Conservation (phyloP, 345 rosid species). For the Hypericum androsaemum region DNA sequence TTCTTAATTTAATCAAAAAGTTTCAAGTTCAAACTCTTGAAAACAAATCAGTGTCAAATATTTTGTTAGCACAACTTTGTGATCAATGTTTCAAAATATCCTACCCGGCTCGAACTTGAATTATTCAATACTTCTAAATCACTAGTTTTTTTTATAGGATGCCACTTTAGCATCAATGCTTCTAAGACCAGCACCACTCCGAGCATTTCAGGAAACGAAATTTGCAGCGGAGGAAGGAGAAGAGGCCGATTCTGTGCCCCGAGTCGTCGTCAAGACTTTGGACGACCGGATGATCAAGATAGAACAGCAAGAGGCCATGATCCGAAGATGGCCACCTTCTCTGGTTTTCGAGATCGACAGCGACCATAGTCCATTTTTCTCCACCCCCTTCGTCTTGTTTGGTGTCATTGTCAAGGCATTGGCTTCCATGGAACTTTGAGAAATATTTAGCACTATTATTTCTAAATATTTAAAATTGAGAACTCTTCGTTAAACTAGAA, state of each 20-base stretch:
- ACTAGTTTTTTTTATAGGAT: slow-evolving; percentile 11
- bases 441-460: no score
- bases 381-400: slow-evolving; percentile 21
- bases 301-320: slow-evolving; percentile 17
- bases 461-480: no score
- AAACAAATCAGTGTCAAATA: no score
- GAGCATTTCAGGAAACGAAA: slow-evolving; percentile 17
- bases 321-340: slow-evolving; percentile 29
- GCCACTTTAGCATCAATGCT: slow-evolving; percentile 25
- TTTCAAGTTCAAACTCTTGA: no score
- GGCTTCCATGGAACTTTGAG: slow-evolving; percentile 5
- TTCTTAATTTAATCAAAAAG: no score
- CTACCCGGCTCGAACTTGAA: no score
- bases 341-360: slow-evolving; percentile 19
- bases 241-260: slow-evolving; percentile 21
- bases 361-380: slow-evolving; percentile 36
- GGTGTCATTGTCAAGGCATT: slow-evolving; percentile 19
- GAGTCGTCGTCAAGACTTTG: slow-evolving; percentile 29
- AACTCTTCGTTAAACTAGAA: no score
- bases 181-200: slow-evolving; percentile 22
- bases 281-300: slow-evolving; percentile 17
- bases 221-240: slow-evolving; percentile 11
- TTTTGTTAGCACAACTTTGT: no score
- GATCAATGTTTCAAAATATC: no score
- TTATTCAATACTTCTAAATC: no score